These are phyloP conservation scores for Fusarium buharicum DNA, from an alignment of 2,329 filamentous ascomycete genomes.

Conservation along the genomic window DNA sequence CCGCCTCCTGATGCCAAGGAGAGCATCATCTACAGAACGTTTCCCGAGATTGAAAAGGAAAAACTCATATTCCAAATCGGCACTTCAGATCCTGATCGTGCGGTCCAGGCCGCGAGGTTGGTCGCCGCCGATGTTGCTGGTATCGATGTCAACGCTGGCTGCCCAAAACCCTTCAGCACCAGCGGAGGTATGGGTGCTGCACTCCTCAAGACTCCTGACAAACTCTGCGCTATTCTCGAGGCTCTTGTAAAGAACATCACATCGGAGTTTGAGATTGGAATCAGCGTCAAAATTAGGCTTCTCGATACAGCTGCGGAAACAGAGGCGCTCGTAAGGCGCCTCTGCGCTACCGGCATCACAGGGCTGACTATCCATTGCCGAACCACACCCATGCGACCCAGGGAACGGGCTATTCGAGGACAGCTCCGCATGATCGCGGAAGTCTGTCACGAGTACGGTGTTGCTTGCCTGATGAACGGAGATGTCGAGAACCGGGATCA, in stretches of 20 bases:
- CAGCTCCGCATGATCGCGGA: constrained; percentile 86
- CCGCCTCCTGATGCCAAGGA: constrained; percentile 64
- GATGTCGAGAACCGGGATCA: constrained; percentile 83
- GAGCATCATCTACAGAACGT: constrained; percentile 84
- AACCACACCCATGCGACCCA: constrained; percentile 92
- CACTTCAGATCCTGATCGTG: constrained; percentile 82
- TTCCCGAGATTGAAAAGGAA: constrained; percentile 78
- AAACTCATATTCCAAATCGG: constrained; percentile 92
- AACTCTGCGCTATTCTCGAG: constrained; percentile 82
- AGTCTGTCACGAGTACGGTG: constrained; percentile 83
- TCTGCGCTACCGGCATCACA: constrained; percentile 89
- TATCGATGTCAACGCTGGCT: constrained; percentile 98
- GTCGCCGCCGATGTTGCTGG: constrained; percentile 89
- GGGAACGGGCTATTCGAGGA: constrained; percentile 85
- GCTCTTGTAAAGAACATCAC: constrained; percentile 83
- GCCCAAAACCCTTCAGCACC: constrained; percentile 96
- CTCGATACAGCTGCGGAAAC: constrained; percentile 82
- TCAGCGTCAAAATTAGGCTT: constrained; percentile 96
- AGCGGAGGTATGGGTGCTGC: constrained; percentile 95
- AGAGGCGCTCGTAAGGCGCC: constrained; percentile 76
- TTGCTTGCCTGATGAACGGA: constrained; percentile 95
- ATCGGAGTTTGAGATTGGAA: constrained; percentile 83
- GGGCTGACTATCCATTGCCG: constrained; percentile 95
- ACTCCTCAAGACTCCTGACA: constrained; percentile 84
- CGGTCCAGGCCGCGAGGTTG: constrained; percentile 84